Evolutionary conservation across 805 yeast species (phyloP), one percentile per base, ranked within the genome.

Genomic region (Candida wancherniae): DNA sequence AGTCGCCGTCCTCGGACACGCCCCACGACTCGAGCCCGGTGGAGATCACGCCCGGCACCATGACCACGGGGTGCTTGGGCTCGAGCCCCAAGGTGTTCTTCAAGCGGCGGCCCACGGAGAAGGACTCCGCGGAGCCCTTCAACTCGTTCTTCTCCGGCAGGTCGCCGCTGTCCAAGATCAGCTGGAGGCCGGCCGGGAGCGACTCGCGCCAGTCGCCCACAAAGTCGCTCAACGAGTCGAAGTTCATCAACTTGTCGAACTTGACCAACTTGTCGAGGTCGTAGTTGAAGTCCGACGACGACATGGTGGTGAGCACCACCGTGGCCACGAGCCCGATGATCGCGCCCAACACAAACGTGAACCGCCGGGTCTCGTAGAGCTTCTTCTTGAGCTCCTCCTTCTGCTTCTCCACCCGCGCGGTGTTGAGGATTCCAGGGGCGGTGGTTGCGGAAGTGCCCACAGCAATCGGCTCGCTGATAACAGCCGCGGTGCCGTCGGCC

Each of bases 1-100:
- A 92, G 5, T 79, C 92, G 6, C 67, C 68, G 3, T 65, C 73
- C 4, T 80, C 71, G 19, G 65, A 71, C 3, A 84, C 64, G 0
- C 94, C 81, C 98, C 98, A 92, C 28, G 87, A 79, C 57, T 92
- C 98, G 21, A 92, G 67, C 4, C 97, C 97, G 0, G 97, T 88
- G 18, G 95, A 84, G 33, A 85, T 84, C 9, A 90, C 97, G 3
- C 98, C 98, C 0, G 98, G 98, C 12, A 92, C 85, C 79, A 92
- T 73, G 3, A 92, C 73, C 9, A 92, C 95, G 5, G 95, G 94
- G 56, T 75, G 71, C 41, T 82, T 75, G 1, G 78, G 69, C 0
- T 64, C 52, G 17, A 76, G 59, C 21, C 77, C 72, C 18, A 71
- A 65, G 15, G 72, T 73, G 8, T 56, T 51, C 21, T 60, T 61